A percentile compares a stretch with the other conserved stretches of the same genome.
Evolutionary conservation across 139 green algal species (phyloP).

Genomic region (Raphidocelis subcapitata): DNA sequence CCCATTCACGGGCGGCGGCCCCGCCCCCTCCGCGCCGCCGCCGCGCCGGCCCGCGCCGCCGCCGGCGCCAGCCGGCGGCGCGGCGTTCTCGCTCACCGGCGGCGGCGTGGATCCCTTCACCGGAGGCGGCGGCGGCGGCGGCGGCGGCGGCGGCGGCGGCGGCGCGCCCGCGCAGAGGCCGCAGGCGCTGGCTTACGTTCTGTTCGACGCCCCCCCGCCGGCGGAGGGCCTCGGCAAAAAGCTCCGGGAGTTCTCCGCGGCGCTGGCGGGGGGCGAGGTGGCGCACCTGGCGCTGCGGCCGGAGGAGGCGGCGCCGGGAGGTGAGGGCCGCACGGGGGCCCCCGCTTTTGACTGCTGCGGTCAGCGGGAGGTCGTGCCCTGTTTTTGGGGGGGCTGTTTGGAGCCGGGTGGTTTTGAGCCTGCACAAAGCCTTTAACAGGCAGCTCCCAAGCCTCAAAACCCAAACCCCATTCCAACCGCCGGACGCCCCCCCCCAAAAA

Average conservation of each 20-base stretch:
- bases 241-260: slow-evolving; percentile 38
- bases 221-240: slow-evolving; percentile 43
- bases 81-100: slow-evolving; percentile 15
- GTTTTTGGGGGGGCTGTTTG: no score
- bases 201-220: slow-evolving; percentile 54
- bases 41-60: neutral
- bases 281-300: slow-evolving; percentile 34
- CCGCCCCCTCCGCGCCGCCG: slow-evolving; percentile 17
- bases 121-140: slow-evolving; percentile 16
- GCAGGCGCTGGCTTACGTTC: slow-evolving; percentile 33
- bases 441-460: no score
- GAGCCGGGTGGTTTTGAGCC: no score
- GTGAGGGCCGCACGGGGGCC: no score
- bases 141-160: neutral
- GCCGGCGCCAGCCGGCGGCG: neutral
- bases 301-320: slow-evolving; percentile 37
- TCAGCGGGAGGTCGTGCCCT: no score
- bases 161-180: slow-evolving; percentile 19
- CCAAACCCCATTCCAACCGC: no score
- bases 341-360: no score
- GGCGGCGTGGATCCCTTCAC: slow-evolving; percentile 55
- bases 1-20: slow-evolving; percentile 55
- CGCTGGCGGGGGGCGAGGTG: slow-evolving; percentile 6
- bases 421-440: no score
- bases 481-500: no score